Evolutionary conservation across 2,329 filamentous ascomycete genomes (phyloP).

Genomic region (Ophiocordyceps sinensis): DNA sequence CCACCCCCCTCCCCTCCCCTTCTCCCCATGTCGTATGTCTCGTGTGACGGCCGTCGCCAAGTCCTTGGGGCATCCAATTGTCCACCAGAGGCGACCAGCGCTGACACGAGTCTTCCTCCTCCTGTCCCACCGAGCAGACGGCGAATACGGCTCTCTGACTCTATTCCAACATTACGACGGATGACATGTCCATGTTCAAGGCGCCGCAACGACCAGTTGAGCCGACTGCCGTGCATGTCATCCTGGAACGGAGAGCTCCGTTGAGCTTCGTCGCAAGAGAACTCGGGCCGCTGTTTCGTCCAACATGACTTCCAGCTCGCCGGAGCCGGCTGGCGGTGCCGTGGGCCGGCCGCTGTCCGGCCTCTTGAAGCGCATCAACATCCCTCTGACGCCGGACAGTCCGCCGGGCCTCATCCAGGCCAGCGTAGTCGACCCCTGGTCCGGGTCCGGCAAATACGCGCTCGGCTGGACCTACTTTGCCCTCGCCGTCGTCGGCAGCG

Average conservation of each 20-base stretch:
- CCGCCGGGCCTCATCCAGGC: slow-evolving; percentile 48
- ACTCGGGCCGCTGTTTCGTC: slow-evolving; percentile 1
- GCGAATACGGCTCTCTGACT: no score
- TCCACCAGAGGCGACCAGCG: no score
- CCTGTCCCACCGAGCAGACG: no score
- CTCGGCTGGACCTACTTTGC: slow-evolving; percentile 83
- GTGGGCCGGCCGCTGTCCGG: slow-evolving; percentile 18
- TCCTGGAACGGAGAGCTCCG: slow-evolving; percentile 6
- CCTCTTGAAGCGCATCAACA: slow-evolving; percentile 41
- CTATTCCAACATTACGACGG: background rate
- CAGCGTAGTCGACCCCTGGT: slow-evolving; percentile 63
- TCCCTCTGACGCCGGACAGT: slow-evolving; percentile 44
- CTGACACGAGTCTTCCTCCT: no score
- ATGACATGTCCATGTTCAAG: background rate
- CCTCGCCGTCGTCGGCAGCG: slow-evolving; percentile 51
- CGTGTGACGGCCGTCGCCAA: background rate
- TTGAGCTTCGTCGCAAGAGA: background rate
- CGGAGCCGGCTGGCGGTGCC: slow-evolving; percentile 13
- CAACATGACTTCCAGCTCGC: slow-evolving; percentile 26
- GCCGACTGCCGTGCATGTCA: slow-evolving; percentile 9
- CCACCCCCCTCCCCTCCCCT: background rate
- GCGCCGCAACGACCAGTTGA: background rate
- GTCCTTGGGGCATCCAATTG: no score
- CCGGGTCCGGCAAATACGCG: slow-evolving; percentile 69
- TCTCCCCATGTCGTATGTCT: background rate